Percentiles rank a stretch among this genome's conserved stretches.
Conservation (phyloP, 2,329 filamentous ascomycete genomes). For the Sarocladium kiliense region DNA sequence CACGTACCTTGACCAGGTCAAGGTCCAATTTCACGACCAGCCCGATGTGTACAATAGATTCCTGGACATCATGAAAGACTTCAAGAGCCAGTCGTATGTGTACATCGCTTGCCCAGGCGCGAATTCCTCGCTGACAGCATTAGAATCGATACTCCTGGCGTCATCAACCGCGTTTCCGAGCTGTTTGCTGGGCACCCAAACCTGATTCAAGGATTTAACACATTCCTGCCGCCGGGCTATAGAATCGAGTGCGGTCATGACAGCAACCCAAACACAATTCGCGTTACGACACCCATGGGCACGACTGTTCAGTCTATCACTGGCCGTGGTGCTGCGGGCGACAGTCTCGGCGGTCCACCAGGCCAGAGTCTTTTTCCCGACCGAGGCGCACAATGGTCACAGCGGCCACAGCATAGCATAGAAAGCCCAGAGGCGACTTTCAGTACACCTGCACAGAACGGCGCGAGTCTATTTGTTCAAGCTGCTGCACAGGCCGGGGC, state of each 20-base stretch:
- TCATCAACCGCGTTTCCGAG: slow-evolving; percentile 93
- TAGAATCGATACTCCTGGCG: slow-evolving; percentile 91
- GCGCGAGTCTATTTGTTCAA: slow-evolving; percentile 41
- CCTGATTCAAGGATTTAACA: slow-evolving; percentile 96
- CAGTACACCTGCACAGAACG: slow-evolving; percentile 50
- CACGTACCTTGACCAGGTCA: slow-evolving; percentile 96
- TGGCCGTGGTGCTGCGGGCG: slow-evolving; percentile 35
- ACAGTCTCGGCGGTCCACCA: slow-evolving; percentile 32
- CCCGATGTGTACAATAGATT: slow-evolving; percentile 97
- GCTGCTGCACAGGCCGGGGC: slow-evolving; percentile 26
- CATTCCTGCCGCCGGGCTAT: slow-evolving; percentile 91
- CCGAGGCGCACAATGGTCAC: slow-evolving; percentile 46
- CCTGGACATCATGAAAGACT: slow-evolving; percentile 99
- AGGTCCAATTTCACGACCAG: slow-evolving; percentile 94
- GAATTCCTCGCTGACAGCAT: slow-evolving; percentile 21
- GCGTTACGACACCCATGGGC: slow-evolving; percentile 96
- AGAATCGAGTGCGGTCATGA: slow-evolving; percentile 92
- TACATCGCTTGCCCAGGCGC: neutral
- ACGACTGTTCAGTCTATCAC: slow-evolving; percentile 88
- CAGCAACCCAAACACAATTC: slow-evolving; percentile 91
- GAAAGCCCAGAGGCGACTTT: slow-evolving; percentile 60
- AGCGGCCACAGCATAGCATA: slow-evolving; percentile 50
- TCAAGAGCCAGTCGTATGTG: slow-evolving; percentile 90
- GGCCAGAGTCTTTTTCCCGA: slow-evolving; percentile 43
- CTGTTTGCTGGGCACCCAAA: slow-evolving; percentile 94